phyloP scores from a whole-genome alignment of 176 grass and related monocot genomes.

The Carex pumila region DNA sequence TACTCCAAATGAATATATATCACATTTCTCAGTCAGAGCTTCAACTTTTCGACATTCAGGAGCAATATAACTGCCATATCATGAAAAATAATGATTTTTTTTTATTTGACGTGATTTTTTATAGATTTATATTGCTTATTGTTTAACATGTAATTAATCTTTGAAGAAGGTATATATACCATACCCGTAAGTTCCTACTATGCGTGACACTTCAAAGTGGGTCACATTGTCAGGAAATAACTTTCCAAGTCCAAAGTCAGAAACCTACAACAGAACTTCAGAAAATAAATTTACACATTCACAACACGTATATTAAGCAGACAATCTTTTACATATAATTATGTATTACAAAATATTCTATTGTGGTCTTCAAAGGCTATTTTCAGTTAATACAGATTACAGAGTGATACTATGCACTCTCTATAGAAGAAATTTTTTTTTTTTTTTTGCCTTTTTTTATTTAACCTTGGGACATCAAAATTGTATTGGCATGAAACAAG shows the following conservation, averaged over 20 bases:
- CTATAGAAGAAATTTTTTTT: not conserved
- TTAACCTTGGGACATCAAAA: not conserved
- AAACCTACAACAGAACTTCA: constrained; percentile 32
- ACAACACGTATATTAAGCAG: not conserved
- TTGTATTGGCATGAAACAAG: not conserved
- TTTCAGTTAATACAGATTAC: not conserved
- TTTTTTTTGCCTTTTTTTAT: no score
- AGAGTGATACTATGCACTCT: not conserved
- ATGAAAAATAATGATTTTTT: not conserved
- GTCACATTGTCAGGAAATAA: constrained; percentile 61
- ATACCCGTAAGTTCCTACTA: constrained; percentile 80
- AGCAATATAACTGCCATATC: constrained; percentile 1
- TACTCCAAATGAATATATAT: constrained; percentile 3
- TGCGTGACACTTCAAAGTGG: constrained; percentile 59
- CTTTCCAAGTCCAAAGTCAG: constrained; percentile 77
- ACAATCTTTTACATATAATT: not conserved
- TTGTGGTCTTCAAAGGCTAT: not conserved
- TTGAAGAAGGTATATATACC: not conserved
- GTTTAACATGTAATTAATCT: not conserved
- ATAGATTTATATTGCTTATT: not conserved
- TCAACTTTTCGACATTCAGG: not conserved
- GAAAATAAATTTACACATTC: not conserved
- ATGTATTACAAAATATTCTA: no score
- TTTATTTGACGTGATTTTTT: not conserved
- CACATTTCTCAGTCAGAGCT: constrained; percentile 1